phyloP scores from a whole-genome alignment of 306 rosid genomes.

The Oxytropis ochrocephala region DNA sequence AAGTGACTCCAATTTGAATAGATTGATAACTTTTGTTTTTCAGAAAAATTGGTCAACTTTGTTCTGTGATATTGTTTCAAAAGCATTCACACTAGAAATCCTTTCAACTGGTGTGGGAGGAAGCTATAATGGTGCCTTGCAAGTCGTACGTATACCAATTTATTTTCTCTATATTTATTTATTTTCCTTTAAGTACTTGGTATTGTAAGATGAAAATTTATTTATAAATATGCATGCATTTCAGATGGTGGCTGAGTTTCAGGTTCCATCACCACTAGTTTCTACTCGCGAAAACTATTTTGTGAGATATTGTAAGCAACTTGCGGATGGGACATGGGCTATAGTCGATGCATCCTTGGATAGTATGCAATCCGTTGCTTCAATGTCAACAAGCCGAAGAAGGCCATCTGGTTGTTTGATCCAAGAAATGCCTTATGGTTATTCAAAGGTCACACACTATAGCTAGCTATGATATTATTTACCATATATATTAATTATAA shows the following conservation, averaged over 20 bases:
- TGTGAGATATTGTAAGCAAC: conserved; percentile 82
- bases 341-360: conserved; percentile 86
- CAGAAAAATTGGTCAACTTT: conserved; percentile 80
- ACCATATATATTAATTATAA: background rate
- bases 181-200: background rate
- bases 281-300: conserved; percentile 78
- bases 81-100: conserved; percentile 74
- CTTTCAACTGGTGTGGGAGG: conserved; percentile 96
- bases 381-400: conserved; percentile 45
- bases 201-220: background rate
- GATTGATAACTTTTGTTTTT: background rate
- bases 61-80: conserved; percentile 80
- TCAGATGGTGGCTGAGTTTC: conserved; percentile 60
- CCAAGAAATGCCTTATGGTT: conserved; percentile 80
- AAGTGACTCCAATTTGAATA: too few species aligned
- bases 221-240: too few species aligned
- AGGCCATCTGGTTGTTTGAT: conserved; percentile 90
- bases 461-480: background rate
- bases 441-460: conserved; percentile 54
- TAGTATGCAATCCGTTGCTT: conserved; percentile 30
- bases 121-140: conserved; percentile 84
- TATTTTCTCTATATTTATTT: background rate
- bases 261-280: conserved; percentile 82
- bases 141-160: conserved; percentile 57
- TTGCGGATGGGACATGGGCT: conserved; percentile 71